Conservation (phyloP, 352 stramenopile genomes). For the Phytopythium mirpurense region DNA sequence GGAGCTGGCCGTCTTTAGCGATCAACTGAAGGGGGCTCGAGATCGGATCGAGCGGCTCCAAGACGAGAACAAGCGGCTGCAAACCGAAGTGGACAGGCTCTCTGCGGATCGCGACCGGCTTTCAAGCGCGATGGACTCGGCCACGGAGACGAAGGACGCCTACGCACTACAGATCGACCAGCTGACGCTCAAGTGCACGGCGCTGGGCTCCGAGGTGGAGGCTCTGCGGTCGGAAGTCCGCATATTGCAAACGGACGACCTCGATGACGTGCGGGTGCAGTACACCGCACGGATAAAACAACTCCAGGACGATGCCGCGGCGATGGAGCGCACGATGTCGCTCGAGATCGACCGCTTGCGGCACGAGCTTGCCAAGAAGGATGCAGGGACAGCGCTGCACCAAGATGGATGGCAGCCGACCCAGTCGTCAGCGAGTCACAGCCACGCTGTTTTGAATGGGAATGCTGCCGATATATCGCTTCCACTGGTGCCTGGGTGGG, state of each 20-base stretch:
- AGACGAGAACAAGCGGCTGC: constrained; percentile 31
- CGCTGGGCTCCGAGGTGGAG: constrained; percentile 44
- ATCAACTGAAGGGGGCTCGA: constrained; percentile 23
- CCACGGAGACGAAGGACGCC: constrained; percentile 43
- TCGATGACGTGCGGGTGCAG: constrained; percentile 35
- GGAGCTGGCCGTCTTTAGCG: constrained; percentile 29
- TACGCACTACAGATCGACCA: constrained; percentile 53
- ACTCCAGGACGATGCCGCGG: constrained; percentile 44
- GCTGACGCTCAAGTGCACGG: constrained; percentile 26
- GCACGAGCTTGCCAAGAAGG: constrained; percentile 35
- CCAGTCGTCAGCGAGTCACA: background rate
- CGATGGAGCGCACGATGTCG: constrained; percentile 33
- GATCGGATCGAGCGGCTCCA: constrained; percentile 26
- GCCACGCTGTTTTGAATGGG: background rate
- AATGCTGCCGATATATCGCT: constrained; percentile 18
- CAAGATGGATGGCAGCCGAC: background rate
- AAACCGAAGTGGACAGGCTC: constrained; percentile 19
- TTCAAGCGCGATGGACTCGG: constrained; percentile 20
- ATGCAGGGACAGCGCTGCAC: constrained; percentile 8
- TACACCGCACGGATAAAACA: constrained; percentile 42
- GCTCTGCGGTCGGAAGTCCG: constrained; percentile 57
- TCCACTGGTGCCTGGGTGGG: constrained; percentile 16
- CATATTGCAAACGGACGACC: constrained; percentile 57
- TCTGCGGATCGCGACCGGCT: constrained; percentile 31
- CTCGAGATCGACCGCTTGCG: constrained; percentile 54